phyloP scores from a whole-genome alignment of 2,329 filamentous ascomycete species.

The Scedosporium aurantiacum region DNA sequence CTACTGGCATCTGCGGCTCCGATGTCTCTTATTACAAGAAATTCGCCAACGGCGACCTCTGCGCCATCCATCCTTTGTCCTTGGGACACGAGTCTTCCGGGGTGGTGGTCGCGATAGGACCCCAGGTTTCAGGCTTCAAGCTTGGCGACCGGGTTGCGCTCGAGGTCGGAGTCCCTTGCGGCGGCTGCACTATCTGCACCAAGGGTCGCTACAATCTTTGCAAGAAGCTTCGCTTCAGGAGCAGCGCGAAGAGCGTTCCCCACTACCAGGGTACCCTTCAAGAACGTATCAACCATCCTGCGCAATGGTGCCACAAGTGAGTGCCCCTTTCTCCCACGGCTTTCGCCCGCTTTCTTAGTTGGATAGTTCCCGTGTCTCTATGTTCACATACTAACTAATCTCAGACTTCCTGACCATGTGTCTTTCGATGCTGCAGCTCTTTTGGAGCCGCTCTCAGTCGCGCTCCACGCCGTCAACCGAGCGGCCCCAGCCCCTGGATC shows the following conservation, averaged over 20 bases:
- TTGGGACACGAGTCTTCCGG: slow-evolving; percentile 54
- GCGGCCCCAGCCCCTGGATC: slow-evolving; percentile 40
- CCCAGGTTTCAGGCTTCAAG: slow-evolving; percentile 33
- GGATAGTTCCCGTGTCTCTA: too few relatives aligned
- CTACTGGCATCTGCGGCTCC: slow-evolving; percentile 59
- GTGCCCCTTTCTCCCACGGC: background rate
- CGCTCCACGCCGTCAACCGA: slow-evolving; percentile 49
- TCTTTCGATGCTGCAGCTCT: slow-evolving; percentile 50
- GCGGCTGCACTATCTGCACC: slow-evolving; percentile 45
- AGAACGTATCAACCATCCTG: slow-evolving; percentile 49
- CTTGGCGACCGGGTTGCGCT: slow-evolving; percentile 53
- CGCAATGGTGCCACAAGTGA: slow-evolving; percentile 45
- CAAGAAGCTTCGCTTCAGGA: slow-evolving; percentile 50
- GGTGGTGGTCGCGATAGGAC: slow-evolving; percentile 43
- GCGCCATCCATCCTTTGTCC: slow-evolving; percentile 52
- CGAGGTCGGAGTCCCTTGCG: slow-evolving; percentile 56
- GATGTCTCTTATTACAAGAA: slow-evolving; percentile 64
- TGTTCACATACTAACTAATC: too few relatives aligned
- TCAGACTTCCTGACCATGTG: slow-evolving; percentile 42
- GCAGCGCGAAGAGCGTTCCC: slow-evolving; percentile 51
- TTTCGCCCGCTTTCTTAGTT: background rate
- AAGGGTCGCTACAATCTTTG: slow-evolving; percentile 55
- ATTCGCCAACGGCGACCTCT: slow-evolving; percentile 60
- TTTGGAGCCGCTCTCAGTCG: slow-evolving; percentile 51
- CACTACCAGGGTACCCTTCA: slow-evolving; percentile 50